These are phyloP conservation scores for Scheffersomyces quercinus DNA, from an alignment of 1,139 yeast genomes.

Conservation along the genomic window DNA sequence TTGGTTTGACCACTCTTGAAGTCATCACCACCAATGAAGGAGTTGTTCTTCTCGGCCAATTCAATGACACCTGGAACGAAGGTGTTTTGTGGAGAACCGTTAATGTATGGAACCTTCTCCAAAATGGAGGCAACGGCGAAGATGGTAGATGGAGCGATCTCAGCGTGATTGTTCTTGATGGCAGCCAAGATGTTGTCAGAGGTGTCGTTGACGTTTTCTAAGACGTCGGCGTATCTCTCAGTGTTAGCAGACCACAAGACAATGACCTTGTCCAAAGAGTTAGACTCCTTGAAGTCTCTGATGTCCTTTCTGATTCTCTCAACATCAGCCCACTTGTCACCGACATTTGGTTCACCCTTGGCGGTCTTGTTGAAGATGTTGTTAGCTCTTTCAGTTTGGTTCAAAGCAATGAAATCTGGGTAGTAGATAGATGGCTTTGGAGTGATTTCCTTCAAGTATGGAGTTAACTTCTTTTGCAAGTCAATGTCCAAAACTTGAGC, in stretches of 20 bases:
- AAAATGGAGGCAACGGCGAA: conserved; percentile 92
- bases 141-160: conserved; percentile 86
- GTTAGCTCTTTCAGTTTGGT: conserved; percentile 90
- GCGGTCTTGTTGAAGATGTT: conserved; percentile 67
- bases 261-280: conserved; percentile 80
- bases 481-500: conserved; percentile 86
- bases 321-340: conserved; percentile 86
- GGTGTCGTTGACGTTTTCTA: conserved; percentile 83
- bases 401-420: conserved; percentile 95
- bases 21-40: conserved; percentile 95
- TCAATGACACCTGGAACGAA: conserved; percentile 94
- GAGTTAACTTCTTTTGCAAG: conserved; percentile 74
- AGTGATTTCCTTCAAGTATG: conserved; percentile 59
- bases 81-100: conserved; percentile 97
- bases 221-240: conserved; percentile 83
- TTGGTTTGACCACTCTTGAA: conserved; percentile 97
- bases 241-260: conserved; percentile 98
- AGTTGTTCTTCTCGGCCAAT: conserved; percentile 74
- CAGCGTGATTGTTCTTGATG: conserved; percentile 76
- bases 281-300: conserved; percentile 69
- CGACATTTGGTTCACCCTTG: conserved; percentile 52
- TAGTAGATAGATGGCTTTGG: conserved; percentile 89
- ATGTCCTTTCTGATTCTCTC: conserved; percentile 85
- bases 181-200: conserved; percentile 75
- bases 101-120: conserved; percentile 86